Evolutionary conservation across 2,329 filamentous ascomycete species (phyloP).

Genomic region (Domatiomyces catenatus): DNA sequence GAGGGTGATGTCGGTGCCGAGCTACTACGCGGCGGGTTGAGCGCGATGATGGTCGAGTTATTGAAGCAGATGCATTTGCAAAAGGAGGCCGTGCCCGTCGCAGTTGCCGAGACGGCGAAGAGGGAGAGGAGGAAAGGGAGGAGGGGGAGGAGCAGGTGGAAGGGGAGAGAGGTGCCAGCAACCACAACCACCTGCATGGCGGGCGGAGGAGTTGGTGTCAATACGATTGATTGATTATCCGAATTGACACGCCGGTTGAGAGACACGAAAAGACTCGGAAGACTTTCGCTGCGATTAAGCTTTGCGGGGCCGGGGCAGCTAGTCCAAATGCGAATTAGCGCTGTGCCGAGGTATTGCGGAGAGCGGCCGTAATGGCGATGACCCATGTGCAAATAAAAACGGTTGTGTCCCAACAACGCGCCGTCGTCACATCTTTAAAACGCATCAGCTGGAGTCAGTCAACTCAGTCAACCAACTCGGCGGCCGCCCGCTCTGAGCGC

Average conservation of each 20-base stretch:
- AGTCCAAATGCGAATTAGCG: neutral
- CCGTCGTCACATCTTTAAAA: too few species aligned
- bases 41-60: conserved; percentile 53
- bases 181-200: conserved; percentile 1
- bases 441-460: too few species aligned
- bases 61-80: conserved; percentile 58
- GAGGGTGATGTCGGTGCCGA: neutral
- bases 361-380: neutral
- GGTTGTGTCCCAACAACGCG: neutral
- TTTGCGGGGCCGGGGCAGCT: neutral
- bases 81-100: conserved; percentile 43
- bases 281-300: neutral
- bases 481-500: too few species aligned
- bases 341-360: neutral
- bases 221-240: neutral
- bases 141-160: conserved; percentile 1
- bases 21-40: conserved; percentile 31
- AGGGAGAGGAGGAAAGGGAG: conserved; percentile 1
- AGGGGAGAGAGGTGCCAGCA: neutral
- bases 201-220: neutral
- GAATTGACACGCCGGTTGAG: neutral
- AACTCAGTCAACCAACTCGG: too few species aligned
- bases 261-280: neutral
- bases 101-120: conserved; percentile 5
- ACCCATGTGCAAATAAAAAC: neutral